Percentiles rank a stretch among this genome's conserved stretches.
Conservation (phyloP, 805 yeast species). For the Naumovozyma dairenensis region DNA sequence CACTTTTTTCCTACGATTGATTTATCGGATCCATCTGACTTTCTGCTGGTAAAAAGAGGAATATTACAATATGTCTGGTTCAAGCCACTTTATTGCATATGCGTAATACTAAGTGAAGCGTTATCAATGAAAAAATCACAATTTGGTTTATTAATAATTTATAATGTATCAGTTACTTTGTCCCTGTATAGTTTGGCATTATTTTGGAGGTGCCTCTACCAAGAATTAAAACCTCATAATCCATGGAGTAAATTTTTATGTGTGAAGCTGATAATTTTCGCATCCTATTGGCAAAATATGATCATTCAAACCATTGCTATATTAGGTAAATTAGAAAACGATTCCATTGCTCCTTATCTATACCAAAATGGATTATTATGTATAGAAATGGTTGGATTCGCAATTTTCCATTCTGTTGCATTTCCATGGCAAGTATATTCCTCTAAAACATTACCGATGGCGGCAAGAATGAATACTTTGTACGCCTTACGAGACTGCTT, state of each 20-base stretch:
- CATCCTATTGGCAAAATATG: constrained; percentile 95
- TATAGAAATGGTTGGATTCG: constrained; percentile 75
- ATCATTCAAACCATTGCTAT: constrained; percentile 44
- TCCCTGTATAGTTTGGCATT: constrained; percentile 79
- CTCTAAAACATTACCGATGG: constrained; percentile 50
- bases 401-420: constrained; percentile 80
- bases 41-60: constrained; percentile 69
- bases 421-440: constrained; percentile 72
- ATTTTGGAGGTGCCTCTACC: constrained; percentile 86
- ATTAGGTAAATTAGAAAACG: constrained; percentile 31
- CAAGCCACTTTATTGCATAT: constrained; percentile 69
- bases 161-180: constrained; percentile 70
- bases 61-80: constrained; percentile 92
- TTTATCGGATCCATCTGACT: constrained; percentile 76
- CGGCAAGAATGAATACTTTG: constrained; percentile 49
- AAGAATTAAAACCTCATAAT: constrained; percentile 64
- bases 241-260: constrained; percentile 92
- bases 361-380: constrained; percentile 76
- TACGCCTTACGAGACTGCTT: constrained; percentile 69
- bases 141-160: constrained; percentile 51
- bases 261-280: constrained; percentile 88
- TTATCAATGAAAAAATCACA: constrained; percentile 40
- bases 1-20: constrained; percentile 51
- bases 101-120: constrained; percentile 37
- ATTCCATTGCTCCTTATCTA: constrained; percentile 38